Evolutionary conservation across 495 filamentous ascomycete genomes (phyloP).

Genomic region (Aspergillus campestris): DNA sequence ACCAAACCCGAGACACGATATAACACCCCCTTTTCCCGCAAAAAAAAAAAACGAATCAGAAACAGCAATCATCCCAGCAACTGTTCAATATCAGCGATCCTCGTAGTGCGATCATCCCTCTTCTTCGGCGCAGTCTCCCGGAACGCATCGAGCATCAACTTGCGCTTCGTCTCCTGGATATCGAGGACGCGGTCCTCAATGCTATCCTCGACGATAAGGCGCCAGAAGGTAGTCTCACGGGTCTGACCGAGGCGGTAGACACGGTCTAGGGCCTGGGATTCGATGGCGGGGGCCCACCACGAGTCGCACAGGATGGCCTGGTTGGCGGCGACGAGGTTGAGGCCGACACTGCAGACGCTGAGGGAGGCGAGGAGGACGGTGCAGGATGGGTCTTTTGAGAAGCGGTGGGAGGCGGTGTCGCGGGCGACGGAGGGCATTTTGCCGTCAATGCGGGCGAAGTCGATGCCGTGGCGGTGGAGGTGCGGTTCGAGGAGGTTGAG

Average conservation of each 20-base stretch:
- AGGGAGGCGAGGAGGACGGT: slow-evolving; percentile 77
- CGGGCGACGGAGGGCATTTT: slow-evolving; percentile 61
- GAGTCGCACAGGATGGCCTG: slow-evolving; percentile 78
- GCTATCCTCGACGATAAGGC: slow-evolving; percentile 72
- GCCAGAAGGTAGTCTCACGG: slow-evolving; percentile 66
- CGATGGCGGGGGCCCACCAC: slow-evolving; percentile 93
- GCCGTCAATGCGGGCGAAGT: slow-evolving; percentile 73
- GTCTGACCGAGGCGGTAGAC: slow-evolving; percentile 85
- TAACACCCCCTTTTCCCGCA: not conserved
- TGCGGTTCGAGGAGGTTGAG: slow-evolving; percentile 69
- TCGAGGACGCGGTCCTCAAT: slow-evolving; percentile 81
- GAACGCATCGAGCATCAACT: slow-evolving; percentile 70
- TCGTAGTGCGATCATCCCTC: slow-evolving; percentile 40
- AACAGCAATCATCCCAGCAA: slow-evolving; percentile 28
- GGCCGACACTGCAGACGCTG: slow-evolving; percentile 74
- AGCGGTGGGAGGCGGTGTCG: slow-evolving; percentile 57
- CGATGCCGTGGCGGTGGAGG: slow-evolving; percentile 51
- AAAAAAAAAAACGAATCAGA: not conserved
- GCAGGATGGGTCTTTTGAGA: slow-evolving; percentile 60
- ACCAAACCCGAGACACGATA: not conserved
- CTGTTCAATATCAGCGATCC: slow-evolving; percentile 51
- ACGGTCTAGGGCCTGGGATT: slow-evolving; percentile 88
- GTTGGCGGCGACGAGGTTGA: slow-evolving; percentile 84
- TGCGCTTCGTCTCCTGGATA: slow-evolving; percentile 75
- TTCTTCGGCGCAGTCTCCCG: slow-evolving; percentile 47